Percentiles rank a stretch among this genome's conserved stretches.
Evolutionary conservation across 2,329 filamentous ascomycete species (phyloP).

Genomic region (Fusarium palustre): DNA sequence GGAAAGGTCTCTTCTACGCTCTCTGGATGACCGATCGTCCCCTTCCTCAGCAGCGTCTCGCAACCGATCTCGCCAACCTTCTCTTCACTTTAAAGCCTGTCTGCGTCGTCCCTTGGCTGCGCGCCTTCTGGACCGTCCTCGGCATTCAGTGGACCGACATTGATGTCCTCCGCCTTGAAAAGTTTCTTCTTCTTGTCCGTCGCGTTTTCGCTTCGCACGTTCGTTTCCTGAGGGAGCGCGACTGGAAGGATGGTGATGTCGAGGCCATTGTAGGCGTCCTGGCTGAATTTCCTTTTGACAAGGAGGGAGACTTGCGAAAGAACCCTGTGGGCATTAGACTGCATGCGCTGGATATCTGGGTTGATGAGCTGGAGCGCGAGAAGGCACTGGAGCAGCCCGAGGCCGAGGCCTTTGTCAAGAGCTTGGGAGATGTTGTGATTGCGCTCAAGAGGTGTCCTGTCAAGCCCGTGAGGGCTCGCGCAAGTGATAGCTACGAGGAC

Average conservation of each 20-base stretch:
- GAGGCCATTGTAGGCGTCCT: slow-evolving; percentile 48
- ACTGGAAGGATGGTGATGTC: slow-evolving; percentile 49
- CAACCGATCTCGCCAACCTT: slow-evolving; percentile 79
- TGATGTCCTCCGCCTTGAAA: slow-evolving; percentile 86
- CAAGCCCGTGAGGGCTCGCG: slow-evolving; percentile 78
- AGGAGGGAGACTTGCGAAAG: slow-evolving; percentile 59
- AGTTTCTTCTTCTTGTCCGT: slow-evolving; percentile 88
- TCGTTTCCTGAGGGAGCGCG: slow-evolving; percentile 54
- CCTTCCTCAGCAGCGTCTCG: slow-evolving; percentile 85
- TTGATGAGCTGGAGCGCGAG: slow-evolving; percentile 86
- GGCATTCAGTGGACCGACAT: slow-evolving; percentile 78
- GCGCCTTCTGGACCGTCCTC: slow-evolving; percentile 78
- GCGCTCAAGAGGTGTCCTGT: slow-evolving; percentile 69
- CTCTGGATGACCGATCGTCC: slow-evolving; percentile 95
- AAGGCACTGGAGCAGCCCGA: slow-evolving; percentile 60
- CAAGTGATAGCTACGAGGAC: slow-evolving; percentile 77
- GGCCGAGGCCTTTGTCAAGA: slow-evolving; percentile 62
- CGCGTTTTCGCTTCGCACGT: slow-evolving; percentile 81
- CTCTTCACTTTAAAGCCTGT: slow-evolving; percentile 64
- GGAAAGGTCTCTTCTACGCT: slow-evolving; percentile 94
- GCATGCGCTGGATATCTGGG: slow-evolving; percentile 90
- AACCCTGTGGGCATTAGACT: slow-evolving; percentile 87
- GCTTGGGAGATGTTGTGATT: slow-evolving; percentile 67
- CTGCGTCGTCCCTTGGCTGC: slow-evolving; percentile 62
- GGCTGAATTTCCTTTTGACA: slow-evolving; percentile 51